Evolutionary conservation across 176 grass and related monocot species (phyloP).

Genomic region (Musa acuminata): DNA sequence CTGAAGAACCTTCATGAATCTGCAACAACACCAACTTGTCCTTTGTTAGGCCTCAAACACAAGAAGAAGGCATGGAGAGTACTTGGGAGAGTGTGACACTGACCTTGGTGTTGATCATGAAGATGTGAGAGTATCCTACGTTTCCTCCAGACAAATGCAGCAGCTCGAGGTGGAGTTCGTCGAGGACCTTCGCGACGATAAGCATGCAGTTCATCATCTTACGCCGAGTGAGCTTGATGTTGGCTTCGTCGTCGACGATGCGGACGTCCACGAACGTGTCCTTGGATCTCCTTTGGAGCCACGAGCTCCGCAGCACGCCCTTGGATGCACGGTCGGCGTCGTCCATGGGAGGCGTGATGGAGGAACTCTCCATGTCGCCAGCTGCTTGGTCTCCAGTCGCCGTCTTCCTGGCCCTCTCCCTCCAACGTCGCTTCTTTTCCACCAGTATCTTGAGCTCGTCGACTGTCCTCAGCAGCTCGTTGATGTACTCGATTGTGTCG

Average conservation of each 20-base stretch:
- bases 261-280: conserved; percentile 86
- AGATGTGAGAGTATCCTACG: conserved; percentile 81
- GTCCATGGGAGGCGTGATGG: neutral
- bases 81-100: neutral
- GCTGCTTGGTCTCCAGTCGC: too few relatives aligned
- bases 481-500: conserved; percentile 75
- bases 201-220: conserved; percentile 56
- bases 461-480: conserved; percentile 61
- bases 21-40: conserved; percentile 16
- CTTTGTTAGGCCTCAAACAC: neutral
- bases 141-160: conserved; percentile 79
- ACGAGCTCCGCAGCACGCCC: conserved; percentile 62
- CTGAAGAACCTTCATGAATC: conserved; percentile 53
- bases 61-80: neutral
- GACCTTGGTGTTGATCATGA: conserved; percentile 97
- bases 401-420: conserved; percentile 21
- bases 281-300: conserved; percentile 70
- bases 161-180: conserved; percentile 66
- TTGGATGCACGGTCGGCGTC: neutral
- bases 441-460: conserved; percentile 57
- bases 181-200: conserved; percentile 42
- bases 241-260: conserved; percentile 90
- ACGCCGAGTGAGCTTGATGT: conserved; percentile 86
- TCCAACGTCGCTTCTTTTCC: conserved; percentile 44
- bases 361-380: conserved; percentile 37